Conservation (phyloP, 2,329 filamentous ascomycete genomes). For the Teratosphaeria nubilosa region DNA sequence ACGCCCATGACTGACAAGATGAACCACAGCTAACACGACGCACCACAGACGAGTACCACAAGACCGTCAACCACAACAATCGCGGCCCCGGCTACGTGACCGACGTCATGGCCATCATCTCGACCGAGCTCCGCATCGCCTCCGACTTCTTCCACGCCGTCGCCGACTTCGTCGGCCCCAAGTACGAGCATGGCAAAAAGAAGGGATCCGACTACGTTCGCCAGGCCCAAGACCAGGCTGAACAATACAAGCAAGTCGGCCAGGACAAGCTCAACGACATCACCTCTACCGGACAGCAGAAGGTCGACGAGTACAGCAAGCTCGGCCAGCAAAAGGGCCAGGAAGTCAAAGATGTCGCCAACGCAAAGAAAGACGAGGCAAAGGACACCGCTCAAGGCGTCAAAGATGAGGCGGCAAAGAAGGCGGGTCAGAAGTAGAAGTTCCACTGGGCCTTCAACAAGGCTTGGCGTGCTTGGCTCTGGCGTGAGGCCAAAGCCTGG, state of each 20-base stretch:
- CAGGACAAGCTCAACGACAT: constrained; percentile 18
- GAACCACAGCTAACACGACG: constrained; percentile 4
- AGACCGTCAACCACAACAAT: constrained; percentile 24
- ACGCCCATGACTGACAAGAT: background rate
- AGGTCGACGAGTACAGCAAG: constrained; percentile 19
- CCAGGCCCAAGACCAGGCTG: constrained; percentile 17
- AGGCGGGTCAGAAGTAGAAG: constrained; percentile 1
- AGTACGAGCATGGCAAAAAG: constrained; percentile 27
- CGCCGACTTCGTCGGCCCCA: constrained; percentile 23
- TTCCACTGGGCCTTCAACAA: background rate
- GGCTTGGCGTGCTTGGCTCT: background rate
- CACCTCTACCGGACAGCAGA: constrained; percentile 17
- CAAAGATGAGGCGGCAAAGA: constrained; percentile 6
- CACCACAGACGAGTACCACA: constrained; percentile 27
- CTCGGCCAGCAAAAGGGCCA: constrained; percentile 16
- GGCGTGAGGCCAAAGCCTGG: background rate
- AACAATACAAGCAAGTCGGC: constrained; percentile 16
- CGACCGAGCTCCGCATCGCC: constrained; percentile 25
- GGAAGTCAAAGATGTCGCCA: constrained; percentile 12
- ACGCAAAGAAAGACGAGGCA: constrained; percentile 14
- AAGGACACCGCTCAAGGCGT: constrained; percentile 12
- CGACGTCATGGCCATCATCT: constrained; percentile 24
- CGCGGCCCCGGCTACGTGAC: constrained; percentile 20
- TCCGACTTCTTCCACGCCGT: constrained; percentile 23
- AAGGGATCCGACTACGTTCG: constrained; percentile 19